These are phyloP conservation scores for Coemansia sp. DNA, from an alignment of 192 early-diverging fungal genomes.

Conservation along the genomic window DNA sequence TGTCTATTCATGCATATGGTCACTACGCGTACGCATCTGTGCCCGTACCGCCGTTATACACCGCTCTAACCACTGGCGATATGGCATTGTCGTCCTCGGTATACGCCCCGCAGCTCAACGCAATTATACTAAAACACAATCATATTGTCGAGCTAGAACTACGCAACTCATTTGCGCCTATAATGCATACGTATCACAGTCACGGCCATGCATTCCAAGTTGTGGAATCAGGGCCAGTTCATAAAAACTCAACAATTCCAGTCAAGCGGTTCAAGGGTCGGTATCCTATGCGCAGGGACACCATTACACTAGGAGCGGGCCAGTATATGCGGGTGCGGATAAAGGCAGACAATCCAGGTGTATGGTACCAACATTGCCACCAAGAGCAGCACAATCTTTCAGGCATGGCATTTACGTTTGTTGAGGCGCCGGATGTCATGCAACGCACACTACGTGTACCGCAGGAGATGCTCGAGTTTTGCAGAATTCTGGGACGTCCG, in stretches of 20 bases:
- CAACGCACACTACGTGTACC: constrained; percentile 55
- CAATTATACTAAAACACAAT: no score
- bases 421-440: constrained; percentile 65
- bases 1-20: no score
- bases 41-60: no score
- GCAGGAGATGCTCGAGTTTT: constrained; percentile 56
- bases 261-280: neutral
- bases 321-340: constrained; percentile 65
- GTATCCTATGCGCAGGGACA: constrained; percentile 60
- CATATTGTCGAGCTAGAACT: no score
- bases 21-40: no score
- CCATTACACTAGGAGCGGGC: constrained; percentile 57
- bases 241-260: neutral
- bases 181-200: neutral
- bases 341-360: constrained; percentile 81
- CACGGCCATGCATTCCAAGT: constrained; percentile 62
- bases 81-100: no score
- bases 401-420: constrained; percentile 60
- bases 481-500: constrained; percentile 55
- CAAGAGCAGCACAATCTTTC: neutral
- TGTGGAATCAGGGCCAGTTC: constrained; percentile 42
- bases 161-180: no score
- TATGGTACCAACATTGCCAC: constrained; percentile 69
- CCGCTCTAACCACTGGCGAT: no score
- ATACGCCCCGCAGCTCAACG: no score